A percentile compares a stretch with the other conserved stretches of the same genome.
Evolutionary conservation across 2,329 filamentous ascomycete genomes (phyloP).

Genomic region (Drechslera avenae): DNA sequence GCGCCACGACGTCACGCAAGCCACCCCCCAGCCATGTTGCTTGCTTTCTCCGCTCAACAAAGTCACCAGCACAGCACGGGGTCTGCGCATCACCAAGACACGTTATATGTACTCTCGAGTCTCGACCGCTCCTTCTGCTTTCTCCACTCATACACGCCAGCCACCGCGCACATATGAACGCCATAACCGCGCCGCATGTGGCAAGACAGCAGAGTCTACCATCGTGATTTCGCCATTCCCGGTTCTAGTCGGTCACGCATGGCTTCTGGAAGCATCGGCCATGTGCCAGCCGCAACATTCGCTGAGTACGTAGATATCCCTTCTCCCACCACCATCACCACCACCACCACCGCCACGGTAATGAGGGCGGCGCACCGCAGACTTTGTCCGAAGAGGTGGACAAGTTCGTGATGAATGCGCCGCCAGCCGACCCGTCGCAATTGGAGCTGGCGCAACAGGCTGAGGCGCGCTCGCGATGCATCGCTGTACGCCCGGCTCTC

Average conservation of each 20-base stretch:
- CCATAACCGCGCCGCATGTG: slow-evolving; percentile 43
- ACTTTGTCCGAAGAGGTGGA: slow-evolving; percentile 15
- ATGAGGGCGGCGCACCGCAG: slow-evolving; percentile 20
- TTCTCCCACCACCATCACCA: slow-evolving; percentile 22
- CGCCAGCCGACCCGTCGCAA: slow-evolving; percentile 16
- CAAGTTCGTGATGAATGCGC: slow-evolving; percentile 21
- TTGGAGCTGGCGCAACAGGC: slow-evolving; percentile 17
- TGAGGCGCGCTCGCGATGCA: slow-evolving; percentile 21
- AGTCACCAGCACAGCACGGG: slow-evolving; percentile 3
- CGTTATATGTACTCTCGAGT: background rate
- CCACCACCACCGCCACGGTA: slow-evolving; percentile 10
- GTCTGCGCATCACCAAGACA: slow-evolving; percentile 1
- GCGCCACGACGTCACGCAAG: too few species aligned
- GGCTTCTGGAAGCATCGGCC: slow-evolving; percentile 54
- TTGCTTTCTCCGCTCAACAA: slow-evolving; percentile 5
- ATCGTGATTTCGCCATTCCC: slow-evolving; percentile 49
- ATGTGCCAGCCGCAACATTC: slow-evolving; percentile 55
- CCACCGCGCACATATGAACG: slow-evolving; percentile 28
- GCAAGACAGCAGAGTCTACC: slow-evolving; percentile 43
- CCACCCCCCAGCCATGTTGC: background rate
- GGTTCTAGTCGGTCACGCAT: slow-evolving; percentile 51
- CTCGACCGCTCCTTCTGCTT: background rate
- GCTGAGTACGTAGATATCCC: slow-evolving; percentile 56
- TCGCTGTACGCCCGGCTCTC: slow-evolving; percentile 41
- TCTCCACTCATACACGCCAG: background rate